These are phyloP conservation scores for Ascochyta lentis DNA, from an alignment of 2,329 filamentous ascomycete species.

Conservation along the genomic window DNA sequence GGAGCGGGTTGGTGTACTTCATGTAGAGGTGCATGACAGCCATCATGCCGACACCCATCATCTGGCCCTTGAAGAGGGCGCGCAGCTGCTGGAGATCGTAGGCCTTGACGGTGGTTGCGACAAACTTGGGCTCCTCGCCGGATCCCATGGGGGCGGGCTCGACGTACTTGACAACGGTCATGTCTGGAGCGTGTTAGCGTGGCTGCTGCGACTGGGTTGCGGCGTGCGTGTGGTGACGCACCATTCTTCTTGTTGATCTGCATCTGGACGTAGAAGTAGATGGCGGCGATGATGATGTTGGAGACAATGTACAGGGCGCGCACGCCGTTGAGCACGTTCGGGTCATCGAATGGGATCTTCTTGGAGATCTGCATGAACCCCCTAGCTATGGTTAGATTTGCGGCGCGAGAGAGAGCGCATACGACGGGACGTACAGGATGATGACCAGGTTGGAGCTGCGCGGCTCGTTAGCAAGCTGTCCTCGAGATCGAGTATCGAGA, in stretches of 20 bases:
- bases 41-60: constrained; percentile 99
- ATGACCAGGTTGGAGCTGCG: constrained; percentile 48
- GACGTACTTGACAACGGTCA: constrained; percentile 98
- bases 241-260: constrained; percentile 98
- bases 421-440: constrained; percentile 33
- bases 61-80: constrained; percentile 83
- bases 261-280: constrained; percentile 85
- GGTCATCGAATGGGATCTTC: constrained; percentile 92
- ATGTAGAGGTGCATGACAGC: constrained; percentile 98
- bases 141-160: constrained; percentile 94
- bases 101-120: constrained; percentile 94
- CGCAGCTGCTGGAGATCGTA: constrained; percentile 91
- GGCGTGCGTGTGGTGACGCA: constrained; percentile 55
- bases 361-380: constrained; percentile 98
- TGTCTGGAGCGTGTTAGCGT: constrained; percentile 64
- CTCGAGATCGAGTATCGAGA: not conserved
- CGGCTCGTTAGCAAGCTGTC: constrained; percentile 33
- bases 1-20: constrained; percentile 98
- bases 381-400: constrained; percentile 8
- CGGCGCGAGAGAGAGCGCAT: not conserved
- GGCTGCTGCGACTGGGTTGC: not conserved
- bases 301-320: constrained; percentile 71
- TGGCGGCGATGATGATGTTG: constrained; percentile 80
- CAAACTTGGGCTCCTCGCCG: constrained; percentile 90
- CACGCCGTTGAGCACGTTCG: constrained; percentile 69